phyloP scores from a whole-genome alignment of 345 rosid genomes.

The Syzygium aromaticum region DNA sequence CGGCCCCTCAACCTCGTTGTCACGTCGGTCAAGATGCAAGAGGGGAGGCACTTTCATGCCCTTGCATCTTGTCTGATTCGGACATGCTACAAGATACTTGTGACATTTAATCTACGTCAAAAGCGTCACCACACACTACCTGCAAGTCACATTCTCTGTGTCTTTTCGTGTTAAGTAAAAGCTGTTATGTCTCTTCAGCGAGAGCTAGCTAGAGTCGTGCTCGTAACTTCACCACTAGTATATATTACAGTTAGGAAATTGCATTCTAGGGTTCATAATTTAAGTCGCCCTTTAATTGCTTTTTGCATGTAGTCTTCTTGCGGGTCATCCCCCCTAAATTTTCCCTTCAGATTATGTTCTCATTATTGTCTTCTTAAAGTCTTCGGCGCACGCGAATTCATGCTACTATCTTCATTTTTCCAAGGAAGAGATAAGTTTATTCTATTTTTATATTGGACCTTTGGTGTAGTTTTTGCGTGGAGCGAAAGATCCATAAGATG shows the following conservation, averaged over 20 bases:
- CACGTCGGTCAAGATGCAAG: not conserved
- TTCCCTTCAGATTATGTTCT: not conserved
- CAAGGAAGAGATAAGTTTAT: not conserved
- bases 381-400: not conserved
- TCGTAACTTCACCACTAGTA: not conserved
- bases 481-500: not conserved
- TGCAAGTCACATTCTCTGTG: not conserved
- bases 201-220: not conserved
- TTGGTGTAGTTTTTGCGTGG: not conserved
- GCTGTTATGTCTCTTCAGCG: not conserved
- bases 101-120: not conserved
- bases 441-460: not conserved
- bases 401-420: not conserved
- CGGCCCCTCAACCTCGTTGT: not conserved
- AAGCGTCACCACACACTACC: not conserved
- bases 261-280: not conserved
- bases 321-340: not conserved
- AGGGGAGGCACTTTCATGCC: not conserved
- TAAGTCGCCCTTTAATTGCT: not conserved
- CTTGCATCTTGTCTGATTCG: not conserved
- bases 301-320: not conserved
- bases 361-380: not conserved
- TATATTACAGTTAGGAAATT: not conserved
- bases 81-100: not conserved
- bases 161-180: not conserved